Conservation (phyloP, 345 rosid genomes). For the Gossypium herbaceum region DNA sequence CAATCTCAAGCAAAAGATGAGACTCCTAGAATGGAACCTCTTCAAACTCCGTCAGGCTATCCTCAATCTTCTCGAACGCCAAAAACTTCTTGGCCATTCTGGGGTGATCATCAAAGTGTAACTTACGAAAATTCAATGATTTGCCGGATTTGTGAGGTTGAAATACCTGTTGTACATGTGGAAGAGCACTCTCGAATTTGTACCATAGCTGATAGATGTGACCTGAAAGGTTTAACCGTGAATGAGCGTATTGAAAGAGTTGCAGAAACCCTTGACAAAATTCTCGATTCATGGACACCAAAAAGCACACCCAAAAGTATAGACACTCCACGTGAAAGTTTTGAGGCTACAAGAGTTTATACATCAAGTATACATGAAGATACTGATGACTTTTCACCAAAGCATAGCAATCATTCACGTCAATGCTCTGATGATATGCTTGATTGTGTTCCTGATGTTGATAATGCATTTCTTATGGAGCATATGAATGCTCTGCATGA, state of each 20-base stretch:
- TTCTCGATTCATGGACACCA: slow-evolving; percentile 86
- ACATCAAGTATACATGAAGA: slow-evolving; percentile 39
- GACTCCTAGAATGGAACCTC: slow-evolving; percentile 36
- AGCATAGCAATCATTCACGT: slow-evolving; percentile 30
- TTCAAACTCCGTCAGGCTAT: slow-evolving; percentile 47
- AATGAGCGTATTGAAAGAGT: slow-evolving; percentile 85
- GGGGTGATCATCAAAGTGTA: slow-evolving; percentile 56
- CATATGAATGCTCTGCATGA: slow-evolving; percentile 43
- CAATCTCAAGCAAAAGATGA: slow-evolving; percentile 30
- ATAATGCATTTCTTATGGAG: slow-evolving; percentile 46
- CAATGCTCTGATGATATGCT: slow-evolving; percentile 56
- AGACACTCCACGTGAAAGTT: slow-evolving; percentile 49
- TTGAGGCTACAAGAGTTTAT: slow-evolving; percentile 36
- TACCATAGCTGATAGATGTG: slow-evolving; percentile 95
- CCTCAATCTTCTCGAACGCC: slow-evolving; percentile 39
- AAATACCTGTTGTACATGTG: slow-evolving; percentile 97
- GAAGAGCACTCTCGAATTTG: slow-evolving; percentile 96
- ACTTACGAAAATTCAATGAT: slow-evolving; percentile 87
- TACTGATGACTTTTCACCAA: slow-evolving; percentile 42
- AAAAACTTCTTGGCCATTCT: slow-evolving; percentile 60
- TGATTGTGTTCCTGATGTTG: slow-evolving; percentile 54
- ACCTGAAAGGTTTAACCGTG: slow-evolving; percentile 79
- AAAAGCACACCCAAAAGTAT: slow-evolving; percentile 49
- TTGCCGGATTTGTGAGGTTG: slow-evolving; percentile 96
- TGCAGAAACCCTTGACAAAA: slow-evolving; percentile 80